Base-by-base conservation (phyloP, 805 yeast genomes). In the Ogataea saltuana region DNA sequence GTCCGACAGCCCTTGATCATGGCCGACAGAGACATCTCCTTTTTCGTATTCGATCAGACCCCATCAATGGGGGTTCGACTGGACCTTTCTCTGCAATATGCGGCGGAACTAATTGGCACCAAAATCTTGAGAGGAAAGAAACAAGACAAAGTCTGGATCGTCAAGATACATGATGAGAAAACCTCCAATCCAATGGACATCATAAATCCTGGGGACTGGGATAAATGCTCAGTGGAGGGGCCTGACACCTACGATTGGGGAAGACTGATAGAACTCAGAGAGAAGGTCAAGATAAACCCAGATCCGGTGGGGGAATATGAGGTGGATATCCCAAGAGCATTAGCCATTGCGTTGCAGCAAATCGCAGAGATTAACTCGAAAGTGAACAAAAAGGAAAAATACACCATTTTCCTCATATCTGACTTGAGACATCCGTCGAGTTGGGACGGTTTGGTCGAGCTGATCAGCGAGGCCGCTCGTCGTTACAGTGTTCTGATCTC, bases 11-110 rank as follows among this genome's bases (percentile, higher is more conserved):
- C 28, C 28, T 25, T 10, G 13, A 25, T 4, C 10, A 51, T 51
- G 54, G 50, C 55, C 27, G 58, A 55, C 11, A 57, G 55, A 28
- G 61, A 60, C 26, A 34, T 39, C 11, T 50, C 60, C 4, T 55
- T 46, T 17, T 78, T 74, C 49, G 65, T 80, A 8, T 68, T 78
- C 12, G 87, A 81, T 55, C 61, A 72, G 11, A 70, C 76, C 9
- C 65, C 68, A 56, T 49, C 73, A 50, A 55, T 72, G 80, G 58
- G 72, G 62, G 28, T 63, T 50, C 59, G 69, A 58, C 50, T 72
- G 10, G 67, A 62, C 4, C 50, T 56, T n/a, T 69, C 71, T 5
- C 49, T 73, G 45, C 57, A 60, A 17, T 78, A 74, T 46, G 64
- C 77, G 13, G 63, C 65, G 31, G 71, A 70, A 35, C 50, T 65